Percentiles rank a stretch among this genome's conserved stretches.
These are phyloP conservation scores for Laetiporus sulphureus DNA, from an alignment of 1,284 basidiomycete species.

Conservation along the genomic window DNA sequence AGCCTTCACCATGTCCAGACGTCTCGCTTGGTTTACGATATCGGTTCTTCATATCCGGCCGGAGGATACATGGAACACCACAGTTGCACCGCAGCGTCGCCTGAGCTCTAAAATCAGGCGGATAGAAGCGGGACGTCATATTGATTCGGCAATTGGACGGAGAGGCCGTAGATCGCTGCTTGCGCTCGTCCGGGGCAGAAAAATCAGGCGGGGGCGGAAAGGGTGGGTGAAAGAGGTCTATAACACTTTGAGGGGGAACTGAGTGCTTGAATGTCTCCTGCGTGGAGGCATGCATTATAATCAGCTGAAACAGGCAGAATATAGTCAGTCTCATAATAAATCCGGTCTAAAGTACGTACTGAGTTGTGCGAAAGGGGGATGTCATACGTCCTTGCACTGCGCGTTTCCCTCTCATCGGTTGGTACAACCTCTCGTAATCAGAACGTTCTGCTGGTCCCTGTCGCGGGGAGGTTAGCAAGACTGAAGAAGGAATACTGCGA, in stretches of 20 bases:
- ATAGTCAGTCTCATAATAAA: slow-evolving; percentile 1
- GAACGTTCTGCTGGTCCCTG: slow-evolving; percentile 70
- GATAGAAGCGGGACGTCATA: slow-evolving; percentile 85
- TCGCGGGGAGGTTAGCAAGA: slow-evolving; percentile 1
- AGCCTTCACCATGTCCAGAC: not conserved
- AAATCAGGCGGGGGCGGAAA: slow-evolving; percentile 34
- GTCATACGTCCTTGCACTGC: slow-evolving; percentile 74
- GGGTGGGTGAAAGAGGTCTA: slow-evolving; percentile 72
- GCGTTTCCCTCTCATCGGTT: slow-evolving; percentile 43
- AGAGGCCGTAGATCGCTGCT: slow-evolving; percentile 6
- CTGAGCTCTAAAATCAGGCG: slow-evolving; percentile 75
- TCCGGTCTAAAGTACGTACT: slow-evolving; percentile 28
- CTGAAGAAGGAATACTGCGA: not conserved
- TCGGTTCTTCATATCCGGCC: slow-evolving; percentile 75
- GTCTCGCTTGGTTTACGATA: slow-evolving; percentile 14
- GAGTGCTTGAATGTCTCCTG: slow-evolving; percentile 88
- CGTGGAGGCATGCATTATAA: slow-evolving; percentile 89
- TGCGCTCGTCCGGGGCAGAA: slow-evolving; percentile 8
- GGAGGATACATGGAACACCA: slow-evolving; percentile 66
- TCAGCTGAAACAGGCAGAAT: slow-evolving; percentile 38
- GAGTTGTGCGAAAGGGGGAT: slow-evolving; percentile 82
- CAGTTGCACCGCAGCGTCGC: slow-evolving; percentile 75
- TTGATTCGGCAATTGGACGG: slow-evolving; percentile 75
- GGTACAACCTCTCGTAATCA: slow-evolving; percentile 73
- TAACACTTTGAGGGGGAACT: slow-evolving; percentile 67